These are phyloP conservation scores for Akanthomyces lecanii DNA, from an alignment of 2,329 filamentous ascomycete species.

Conservation along the genomic window DNA sequence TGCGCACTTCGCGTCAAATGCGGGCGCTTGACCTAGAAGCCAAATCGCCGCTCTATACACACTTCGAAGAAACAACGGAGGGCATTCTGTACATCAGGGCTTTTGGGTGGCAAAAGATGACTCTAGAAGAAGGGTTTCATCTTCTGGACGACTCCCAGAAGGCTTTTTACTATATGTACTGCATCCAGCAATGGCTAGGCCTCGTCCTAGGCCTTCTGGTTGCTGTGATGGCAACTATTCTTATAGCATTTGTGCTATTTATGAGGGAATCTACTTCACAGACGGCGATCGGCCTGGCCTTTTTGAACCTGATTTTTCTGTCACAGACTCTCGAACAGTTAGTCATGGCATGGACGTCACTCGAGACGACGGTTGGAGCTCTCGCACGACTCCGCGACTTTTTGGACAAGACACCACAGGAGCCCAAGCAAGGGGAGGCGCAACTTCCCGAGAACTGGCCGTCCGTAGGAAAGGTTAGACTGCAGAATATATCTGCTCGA, in stretches of 20 bases:
- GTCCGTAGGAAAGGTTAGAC: background rate
- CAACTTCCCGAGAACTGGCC: slow-evolving; percentile 4
- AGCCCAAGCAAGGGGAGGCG: background rate
- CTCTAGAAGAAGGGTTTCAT: slow-evolving; percentile 38
- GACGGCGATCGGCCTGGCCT: slow-evolving; percentile 1
- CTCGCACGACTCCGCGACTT: background rate
- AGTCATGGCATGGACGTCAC: background rate
- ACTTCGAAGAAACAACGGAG: slow-evolving; percentile 38
- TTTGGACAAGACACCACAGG: slow-evolving; percentile 1
- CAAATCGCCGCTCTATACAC: slow-evolving; percentile 30
- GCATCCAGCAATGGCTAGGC: slow-evolving; percentile 49
- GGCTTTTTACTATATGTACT: slow-evolving; percentile 50
- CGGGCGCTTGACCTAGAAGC: slow-evolving; percentile 32
- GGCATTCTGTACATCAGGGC: slow-evolving; percentile 46
- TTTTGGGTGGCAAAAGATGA: slow-evolving; percentile 35
- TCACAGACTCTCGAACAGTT: background rate
- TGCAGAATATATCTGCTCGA: background rate
- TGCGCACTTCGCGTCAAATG: slow-evolving; percentile 31
- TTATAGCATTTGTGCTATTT: background rate
- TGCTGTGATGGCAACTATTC: background rate
- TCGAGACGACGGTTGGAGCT: slow-evolving; percentile 9
- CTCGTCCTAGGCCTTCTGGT: background rate
- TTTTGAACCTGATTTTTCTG: slow-evolving; percentile 5
- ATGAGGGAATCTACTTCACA: background rate
- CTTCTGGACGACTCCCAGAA: slow-evolving; percentile 42